Conservation (phyloP, 2,329 filamentous ascomycete genomes). For the Aspergillus uvarum region DNA sequence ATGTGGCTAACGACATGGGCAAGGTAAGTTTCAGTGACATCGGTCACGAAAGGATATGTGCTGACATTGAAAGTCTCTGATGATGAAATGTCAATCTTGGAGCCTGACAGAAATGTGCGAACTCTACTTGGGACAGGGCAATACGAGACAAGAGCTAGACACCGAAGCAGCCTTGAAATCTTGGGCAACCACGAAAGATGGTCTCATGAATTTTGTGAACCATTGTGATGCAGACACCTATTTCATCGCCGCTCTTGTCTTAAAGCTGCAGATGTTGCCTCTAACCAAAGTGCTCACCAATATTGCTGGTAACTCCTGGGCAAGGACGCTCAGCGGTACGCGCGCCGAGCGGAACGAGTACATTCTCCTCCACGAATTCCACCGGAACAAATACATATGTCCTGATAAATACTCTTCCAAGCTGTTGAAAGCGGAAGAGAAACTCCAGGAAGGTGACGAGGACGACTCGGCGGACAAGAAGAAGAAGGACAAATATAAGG, state of each 20-base stretch:
- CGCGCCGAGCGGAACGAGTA: constrained; percentile 98
- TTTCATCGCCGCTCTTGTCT: constrained; percentile 85
- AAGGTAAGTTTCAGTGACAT: constrained; percentile 52
- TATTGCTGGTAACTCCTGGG: constrained; percentile 96
- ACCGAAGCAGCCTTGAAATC: constrained; percentile 82
- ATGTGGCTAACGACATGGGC: constrained; percentile 92
- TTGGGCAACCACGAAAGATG: constrained; percentile 80
- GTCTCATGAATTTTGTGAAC: constrained; percentile 87
- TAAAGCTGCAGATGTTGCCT: constrained; percentile 87
- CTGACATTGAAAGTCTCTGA: constrained; percentile 63
- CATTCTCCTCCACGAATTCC: constrained; percentile 95
- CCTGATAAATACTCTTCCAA: constrained; percentile 89
- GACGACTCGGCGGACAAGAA: constrained; percentile 69
- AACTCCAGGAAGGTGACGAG: constrained; percentile 64
- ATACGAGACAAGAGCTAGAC: constrained; percentile 78
- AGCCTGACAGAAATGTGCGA: constrained; percentile 97
- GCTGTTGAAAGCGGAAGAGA: constrained; percentile 71
- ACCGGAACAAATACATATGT: constrained; percentile 96
- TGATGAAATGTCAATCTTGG: constrained; percentile 98
- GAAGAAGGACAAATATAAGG: constrained; percentile 99
- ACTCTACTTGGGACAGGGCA: constrained; percentile 74
- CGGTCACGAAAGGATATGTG: background rate
- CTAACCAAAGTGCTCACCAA: constrained; percentile 95
- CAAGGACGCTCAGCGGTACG: constrained; percentile 89
- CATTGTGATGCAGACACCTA: constrained; percentile 96